Percentiles rank a stretch among this genome's conserved stretches.
Conservation (phyloP, 2,329 filamentous ascomycete species). For the Calonectria naviculata region DNA sequence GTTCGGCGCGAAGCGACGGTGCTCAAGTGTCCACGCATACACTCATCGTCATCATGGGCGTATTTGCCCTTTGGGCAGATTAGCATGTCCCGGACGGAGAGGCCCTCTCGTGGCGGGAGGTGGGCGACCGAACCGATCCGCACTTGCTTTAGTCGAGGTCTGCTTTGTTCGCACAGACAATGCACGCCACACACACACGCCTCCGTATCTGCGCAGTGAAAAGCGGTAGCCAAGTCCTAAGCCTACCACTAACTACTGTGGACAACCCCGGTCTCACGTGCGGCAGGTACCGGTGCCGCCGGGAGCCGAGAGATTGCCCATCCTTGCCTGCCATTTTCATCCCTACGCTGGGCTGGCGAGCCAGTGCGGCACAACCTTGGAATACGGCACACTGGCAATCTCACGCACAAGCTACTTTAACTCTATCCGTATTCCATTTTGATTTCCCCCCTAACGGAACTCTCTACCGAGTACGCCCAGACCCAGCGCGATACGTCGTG, state of each 20-base stretch:
- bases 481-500: background rate
- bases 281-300: constrained; percentile 16
- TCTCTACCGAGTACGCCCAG: background rate
- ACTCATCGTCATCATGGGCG: constrained; percentile 5
- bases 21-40: background rate
- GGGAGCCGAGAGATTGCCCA: constrained; percentile 8
- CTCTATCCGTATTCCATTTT: background rate
- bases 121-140: constrained; percentile 21
- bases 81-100: background rate
- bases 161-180: constrained; percentile 9
- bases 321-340: constrained; percentile 2
- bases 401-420: constrained; percentile 3
- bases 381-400: background rate
- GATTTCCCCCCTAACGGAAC: background rate
- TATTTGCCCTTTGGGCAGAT: constrained; percentile 1
- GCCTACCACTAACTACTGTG: background rate
- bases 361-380: background rate
- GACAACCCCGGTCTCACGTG: constrained; percentile 9
- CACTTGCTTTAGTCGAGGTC: constrained; percentile 1
- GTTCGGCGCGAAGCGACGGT: constrained; percentile 14
- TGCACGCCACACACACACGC: background rate
- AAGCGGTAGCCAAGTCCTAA: background rate
- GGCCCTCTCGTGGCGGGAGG: constrained; percentile 11
- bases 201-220: no score
- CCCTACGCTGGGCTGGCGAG: background rate